Evolutionary conservation across 192 early-diverging fungal species (phyloP), one percentile per base, ranked within the genome.

Genomic region (Coemansia sp.): DNA sequence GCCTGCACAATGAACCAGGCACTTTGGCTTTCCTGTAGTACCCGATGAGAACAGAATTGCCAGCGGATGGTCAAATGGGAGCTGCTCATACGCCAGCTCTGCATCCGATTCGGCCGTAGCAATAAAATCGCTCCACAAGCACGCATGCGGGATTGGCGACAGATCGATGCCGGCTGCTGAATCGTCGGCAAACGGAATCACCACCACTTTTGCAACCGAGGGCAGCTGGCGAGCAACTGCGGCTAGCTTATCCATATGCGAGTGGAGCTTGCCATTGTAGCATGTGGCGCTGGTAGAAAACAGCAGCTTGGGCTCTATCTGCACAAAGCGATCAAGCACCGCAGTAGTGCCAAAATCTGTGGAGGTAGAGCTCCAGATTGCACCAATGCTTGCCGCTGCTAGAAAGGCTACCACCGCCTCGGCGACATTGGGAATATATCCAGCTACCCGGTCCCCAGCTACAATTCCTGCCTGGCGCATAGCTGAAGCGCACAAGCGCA

Each of bases 1-100:
- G 50, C 91, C 90, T 11, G 91, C 88, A 7, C 88, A 89, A 73
- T 98, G 95, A 26, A 94, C 93, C 39, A 98, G 89, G 60, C 96
- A 98, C 69, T 98, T 98, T 20, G 96, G 96, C 48, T 90, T 87
- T 23, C 91, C 92, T 5, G 93, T 96, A 1, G 96, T 98, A 11
- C 96, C 96, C 3, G 93, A 96, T 26, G 86, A 89, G 68, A 90
- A 98, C 32, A 98, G 76, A 48, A 97, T 94, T 53, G 87, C 91
- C 23, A 94, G 72, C 12, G 94, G 94, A 60, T 97, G 94, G 56
- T 90, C 82, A 63, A 96, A 96, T 14, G 91, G 84, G 18, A 97
- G 71, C 68, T 93, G 93, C 53, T 85, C 85, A 81, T 91, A 98
- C 2, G 40, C 51, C 30, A 95, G 82, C 23, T 56, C 53, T 10